phyloP scores from a whole-genome alignment of 768 basidiomycete species.

The Termitomyces sp. region DNA sequence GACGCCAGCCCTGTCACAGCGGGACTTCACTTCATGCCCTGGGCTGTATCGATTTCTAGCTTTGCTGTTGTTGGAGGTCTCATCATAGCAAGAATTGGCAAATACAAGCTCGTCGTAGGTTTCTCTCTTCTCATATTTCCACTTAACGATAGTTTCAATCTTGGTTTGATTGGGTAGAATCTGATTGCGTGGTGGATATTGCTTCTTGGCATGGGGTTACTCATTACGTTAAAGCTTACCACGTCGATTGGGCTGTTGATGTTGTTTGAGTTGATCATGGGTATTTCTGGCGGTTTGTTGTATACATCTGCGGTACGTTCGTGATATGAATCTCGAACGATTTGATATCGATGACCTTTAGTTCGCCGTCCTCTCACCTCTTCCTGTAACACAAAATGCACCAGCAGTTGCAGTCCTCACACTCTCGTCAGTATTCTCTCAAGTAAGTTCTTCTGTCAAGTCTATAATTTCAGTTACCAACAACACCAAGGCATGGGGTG shows the following conservation, averaged over 20 bases:
- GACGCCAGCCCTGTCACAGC: conserved; percentile 30
- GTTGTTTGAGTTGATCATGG: conserved; percentile 8
- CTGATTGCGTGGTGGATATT: conserved; percentile 22
- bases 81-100: conserved; percentile 21
- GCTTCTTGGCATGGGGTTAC: conserved; percentile 32
- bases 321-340: neutral
- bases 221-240: conserved; percentile 25
- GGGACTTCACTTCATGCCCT: conserved; percentile 32
- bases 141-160: neutral
- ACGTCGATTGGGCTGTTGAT: conserved; percentile 19
- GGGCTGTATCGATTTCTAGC: conserved; percentile 31
- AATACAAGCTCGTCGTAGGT: conserved; percentile 22
- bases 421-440: conserved; percentile 31
- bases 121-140: conserved; percentile 13
- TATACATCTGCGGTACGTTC: conserved; percentile 8
- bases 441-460: conserved; percentile 19
- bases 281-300: conserved; percentile 11
- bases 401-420: conserved; percentile 41
- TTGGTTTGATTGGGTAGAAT: neutral
- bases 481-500: conserved; percentile 41
- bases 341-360: neutral
- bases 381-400: conserved; percentile 37
- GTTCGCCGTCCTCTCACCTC: conserved; percentile 48
- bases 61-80: conserved; percentile 34
- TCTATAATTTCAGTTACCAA: neutral